Conservation (phyloP, 129 eudicot genomes). For the Lonicera japonica region DNA sequence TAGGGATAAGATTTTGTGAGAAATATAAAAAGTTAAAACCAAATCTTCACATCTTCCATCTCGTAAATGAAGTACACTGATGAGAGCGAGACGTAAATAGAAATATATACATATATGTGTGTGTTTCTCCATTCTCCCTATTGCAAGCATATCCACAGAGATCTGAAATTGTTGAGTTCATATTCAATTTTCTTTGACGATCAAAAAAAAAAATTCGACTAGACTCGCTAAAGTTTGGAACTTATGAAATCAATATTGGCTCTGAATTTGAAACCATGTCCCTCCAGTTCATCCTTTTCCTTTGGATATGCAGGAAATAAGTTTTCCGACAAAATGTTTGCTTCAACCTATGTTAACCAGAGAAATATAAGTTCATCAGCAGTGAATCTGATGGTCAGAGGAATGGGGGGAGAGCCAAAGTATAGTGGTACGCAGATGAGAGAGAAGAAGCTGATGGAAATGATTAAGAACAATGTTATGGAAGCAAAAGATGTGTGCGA, state of each 20-base stretch:
- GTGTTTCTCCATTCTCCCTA: too few species aligned
- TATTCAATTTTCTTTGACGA: too few species aligned
- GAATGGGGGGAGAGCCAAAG: slow-evolving; percentile 25
- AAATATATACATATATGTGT: background rate
- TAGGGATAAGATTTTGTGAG: slow-evolving; percentile 7
- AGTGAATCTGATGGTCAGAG: slow-evolving; percentile 7
- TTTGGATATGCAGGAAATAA: background rate
- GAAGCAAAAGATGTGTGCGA: slow-evolving; percentile 33
- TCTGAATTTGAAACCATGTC: slow-evolving; percentile 2
- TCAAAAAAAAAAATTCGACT: too few species aligned
- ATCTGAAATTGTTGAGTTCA: background rate
- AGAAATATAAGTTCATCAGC: background rate
- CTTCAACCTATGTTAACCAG: slow-evolving; percentile 5
- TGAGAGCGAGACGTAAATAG: slow-evolving; percentile 1
- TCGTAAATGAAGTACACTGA: slow-evolving; percentile 30
- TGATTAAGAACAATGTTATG: slow-evolving; percentile 39
- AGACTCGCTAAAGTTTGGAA: background rate
- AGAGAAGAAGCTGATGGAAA: slow-evolving; percentile 35
- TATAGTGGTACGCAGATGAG: slow-evolving; percentile 36
- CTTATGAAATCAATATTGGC: background rate
- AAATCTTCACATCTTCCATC: slow-evolving; percentile 13
- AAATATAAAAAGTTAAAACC: slow-evolving; percentile 10
- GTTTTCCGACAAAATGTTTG: background rate
- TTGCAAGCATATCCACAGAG: background rate
- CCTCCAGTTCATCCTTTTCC: background rate